Evolutionary conservation across 2,329 filamentous ascomycete genomes (phyloP).

Genomic region (Penicillium rolfsii): DNA sequence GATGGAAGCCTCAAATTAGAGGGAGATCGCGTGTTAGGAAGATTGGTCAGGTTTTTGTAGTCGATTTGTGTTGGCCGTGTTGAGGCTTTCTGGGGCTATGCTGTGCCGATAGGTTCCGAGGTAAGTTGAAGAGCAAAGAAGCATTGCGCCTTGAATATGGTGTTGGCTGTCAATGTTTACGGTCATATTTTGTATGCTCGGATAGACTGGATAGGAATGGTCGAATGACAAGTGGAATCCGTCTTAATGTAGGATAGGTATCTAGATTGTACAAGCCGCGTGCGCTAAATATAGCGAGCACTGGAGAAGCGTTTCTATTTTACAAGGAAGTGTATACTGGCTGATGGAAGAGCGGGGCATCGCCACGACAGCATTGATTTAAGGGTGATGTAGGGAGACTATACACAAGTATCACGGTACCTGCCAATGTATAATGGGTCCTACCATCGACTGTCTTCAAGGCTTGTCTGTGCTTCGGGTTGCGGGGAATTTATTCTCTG

Average conservation of each 20-base stretch:
- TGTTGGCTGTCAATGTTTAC: neutral
- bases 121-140: neutral
- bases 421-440: neutral
- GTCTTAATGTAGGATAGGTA: neutral
- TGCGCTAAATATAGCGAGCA: neutral
- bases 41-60: neutral
- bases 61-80: neutral
- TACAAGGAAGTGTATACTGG: neutral
- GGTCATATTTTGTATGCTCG: neutral
- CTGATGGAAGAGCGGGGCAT: neutral
- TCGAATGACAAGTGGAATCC: neutral
- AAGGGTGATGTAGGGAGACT: neutral
- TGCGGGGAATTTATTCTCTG: neutral
- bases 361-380: neutral
- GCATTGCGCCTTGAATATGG: neutral
- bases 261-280: no score
- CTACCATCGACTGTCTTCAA: neutral
- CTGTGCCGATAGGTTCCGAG: neutral
- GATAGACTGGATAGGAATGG: neutral
- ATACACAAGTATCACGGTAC: neutral
- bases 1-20: neutral
- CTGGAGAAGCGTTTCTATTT: neutral
- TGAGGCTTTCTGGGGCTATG: neutral
- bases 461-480: neutral
- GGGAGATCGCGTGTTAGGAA: neutral